Base-by-base conservation (phyloP, 352 stramenopile genomes). In the Elongisporangium anandrum region DNA sequence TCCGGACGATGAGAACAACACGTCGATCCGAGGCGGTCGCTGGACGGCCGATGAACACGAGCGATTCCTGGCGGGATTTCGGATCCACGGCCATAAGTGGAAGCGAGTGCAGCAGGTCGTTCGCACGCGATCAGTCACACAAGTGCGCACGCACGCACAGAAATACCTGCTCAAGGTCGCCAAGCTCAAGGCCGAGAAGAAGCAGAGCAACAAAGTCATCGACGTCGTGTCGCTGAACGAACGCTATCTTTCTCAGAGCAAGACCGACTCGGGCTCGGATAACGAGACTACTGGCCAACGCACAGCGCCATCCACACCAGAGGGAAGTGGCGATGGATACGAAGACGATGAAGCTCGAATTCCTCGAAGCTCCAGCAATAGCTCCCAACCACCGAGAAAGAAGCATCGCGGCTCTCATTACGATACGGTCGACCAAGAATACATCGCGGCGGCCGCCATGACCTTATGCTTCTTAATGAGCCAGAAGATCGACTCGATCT, bases 161-260 rank as follows among this genome's bases (percentile, higher is more conserved):
- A 96, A 96, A 58, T 94, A 96, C 58, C 48, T 96, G 57, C 79
- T 96, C 52, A 96, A 96, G 63, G 70, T 96, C n/a, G 85, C 87
- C 66, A 96, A 96, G 70, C 68, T 94, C 20, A 90, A 91, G 69
- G 84, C 75, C 3, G 85, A 92, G 59, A 90, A 90, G 61, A 90
- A 95, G 56, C 72, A 84, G 51, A 64, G 60, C 56, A 59, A 29
- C 53, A 66, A 64, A 54, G 4, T 49, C 6, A 59, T 56, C 38
- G 59, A 64, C 29, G 56, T 59, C 12, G 41, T 60, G 21, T 45
- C 63, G 21, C 38, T 62, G 34, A 69, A 65, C 45, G 63, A 70
- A 24, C 59, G 49, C 20, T 70, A 57, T 34, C 39, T 59, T 20
- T 60, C 59, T 13, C 59, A 41, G 2, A 63, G 54, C 15, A 51